Evolutionary conservation across 2,329 filamentous ascomycete species (phyloP), one percentile per base, ranked within the genome.

Genomic region (Coleophoma eucalyptorum): DNA sequence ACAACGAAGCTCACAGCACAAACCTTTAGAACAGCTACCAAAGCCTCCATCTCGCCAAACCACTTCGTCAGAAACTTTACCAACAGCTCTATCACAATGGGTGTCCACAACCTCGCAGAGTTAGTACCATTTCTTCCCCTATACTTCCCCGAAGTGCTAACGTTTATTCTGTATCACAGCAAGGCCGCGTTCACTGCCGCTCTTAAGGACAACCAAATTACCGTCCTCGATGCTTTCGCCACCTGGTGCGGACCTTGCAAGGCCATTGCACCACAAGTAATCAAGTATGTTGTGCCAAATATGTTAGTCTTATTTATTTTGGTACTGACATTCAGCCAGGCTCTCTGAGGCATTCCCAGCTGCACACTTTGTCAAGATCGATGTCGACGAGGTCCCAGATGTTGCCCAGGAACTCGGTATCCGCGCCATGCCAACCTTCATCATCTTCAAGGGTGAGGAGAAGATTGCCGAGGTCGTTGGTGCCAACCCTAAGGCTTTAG

Each of bases 171-270:
- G n/a, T 16, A 48, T 15, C 49, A 55, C 55, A 89, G 84, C 58
- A 80, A 77, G 65, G 65, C 72, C 20, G 80, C 84, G 31, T 91
- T 82, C 69, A 67, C 80, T 50, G 63, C 69, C 32, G 78, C 79
- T 51, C 61, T 86, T 53, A 67, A 73, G 50, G 64, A 73, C 61
- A 75, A 83, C 64, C 77, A 77, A 48, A 70, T 88, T 57, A 80
- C 96, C 61, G 74, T 97, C 54, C 75, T 97, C 64, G 93, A 97
- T 76, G 91, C 84, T 75, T 91, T 87, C 71, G 92, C 92, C 50
- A 83, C 77, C 56, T 97, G 92, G 92, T 97, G 93, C 77, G 91
- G 90, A 54, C 93, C 93, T 54, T 97, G 93, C 87, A 96, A 92
- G 78, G 80, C 85, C 63, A 94, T 97, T 64, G 83, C 90, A 16